phyloP scores from a whole-genome alignment of 225 moss, liverwort and hornwort species.

The Bryum argenteum region DNA sequence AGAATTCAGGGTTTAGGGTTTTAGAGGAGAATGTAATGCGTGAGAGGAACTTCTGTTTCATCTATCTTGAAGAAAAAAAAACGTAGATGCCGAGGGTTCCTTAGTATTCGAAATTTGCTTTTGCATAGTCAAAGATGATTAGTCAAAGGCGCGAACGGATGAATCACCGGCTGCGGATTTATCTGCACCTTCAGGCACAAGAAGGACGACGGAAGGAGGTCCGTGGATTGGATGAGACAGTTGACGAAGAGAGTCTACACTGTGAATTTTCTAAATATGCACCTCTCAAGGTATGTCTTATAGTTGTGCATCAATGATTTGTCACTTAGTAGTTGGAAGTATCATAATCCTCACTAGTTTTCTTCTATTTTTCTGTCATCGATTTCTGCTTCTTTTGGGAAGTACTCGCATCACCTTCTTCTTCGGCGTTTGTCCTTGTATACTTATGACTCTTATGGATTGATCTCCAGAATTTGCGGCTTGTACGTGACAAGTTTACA shows the following conservation, averaged over 20 bases:
- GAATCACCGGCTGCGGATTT: conserved; percentile 96
- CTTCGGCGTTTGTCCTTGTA: neutral
- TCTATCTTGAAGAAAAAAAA: too few species aligned
- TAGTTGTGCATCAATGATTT: conserved; percentile 1
- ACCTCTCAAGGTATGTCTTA: conserved; percentile 78
- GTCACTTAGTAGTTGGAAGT: neutral
- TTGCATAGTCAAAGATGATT: too few species aligned
- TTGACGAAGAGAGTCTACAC: conserved; percentile 89
- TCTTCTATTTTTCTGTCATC: conserved; percentile 8
- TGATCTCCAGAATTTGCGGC: conserved; percentile 75
- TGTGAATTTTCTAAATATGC: conserved; percentile 99
- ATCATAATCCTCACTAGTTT: neutral
- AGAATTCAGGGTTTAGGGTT: too few species aligned
- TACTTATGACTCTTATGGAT: neutral
- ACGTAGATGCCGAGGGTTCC: too few species aligned
- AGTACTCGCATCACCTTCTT: conserved; percentile 13
- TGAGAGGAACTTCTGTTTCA: too few species aligned
- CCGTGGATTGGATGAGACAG: conserved; percentile 90
- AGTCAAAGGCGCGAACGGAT: conserved; percentile 88
- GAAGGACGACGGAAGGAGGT: conserved; percentile 90
- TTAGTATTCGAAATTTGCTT: too few species aligned
- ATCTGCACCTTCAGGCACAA: conserved; percentile 71
- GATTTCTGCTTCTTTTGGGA: conserved; percentile 2
- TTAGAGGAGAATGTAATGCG: too few species aligned
- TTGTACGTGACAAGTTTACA: conserved; percentile 97